Base-by-base conservation (phyloP, 1,284 basidiomycete genomes). In the Testicularia cyperi region DNA sequence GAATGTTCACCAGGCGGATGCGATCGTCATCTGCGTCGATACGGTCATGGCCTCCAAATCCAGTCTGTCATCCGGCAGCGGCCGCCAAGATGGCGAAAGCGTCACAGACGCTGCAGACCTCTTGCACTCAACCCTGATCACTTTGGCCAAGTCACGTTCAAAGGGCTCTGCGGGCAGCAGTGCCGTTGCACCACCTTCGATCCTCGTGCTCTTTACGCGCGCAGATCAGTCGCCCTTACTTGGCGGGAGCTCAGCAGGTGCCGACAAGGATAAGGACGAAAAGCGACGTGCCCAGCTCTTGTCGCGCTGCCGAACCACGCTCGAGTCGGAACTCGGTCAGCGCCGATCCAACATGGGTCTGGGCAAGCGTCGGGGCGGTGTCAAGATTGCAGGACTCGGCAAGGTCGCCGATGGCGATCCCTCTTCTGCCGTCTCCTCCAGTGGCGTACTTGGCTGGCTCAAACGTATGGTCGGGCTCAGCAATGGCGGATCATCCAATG, bases 21-120 rank as follows among this genome's bases (percentile, higher is more conserved):
- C 52, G 7, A 22, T 75, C 14, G 68, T 75, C 13, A 63, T 72
- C 53, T 75, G 72, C 46, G 33, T 74, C n/a, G 72, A 75, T 28
- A 61, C 72, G 12, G 54, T 60, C 25, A 60, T 47, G 31, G 69
- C 71, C 9, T 68, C 68, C 32, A 67, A 71, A 21, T 48, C 56
- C 21, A 24, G 42, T 27, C 21, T 45, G 5, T n/a, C 42, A 0
- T 27, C 36, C 5, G 15, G 10, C 13, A 15, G 19, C 16, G 38
- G 44, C 12, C 28, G 42, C 5, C 41, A 42, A 5, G 51, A 46
- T 13, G 52, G 20, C 5, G 63, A 56, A 13, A 57, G 37, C 16
- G 48, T 70, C 31, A 61, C 45, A 9, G 58, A 66, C 22, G 60
- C 54, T 8, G 57, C 48, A 15, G 68, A 70, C 16, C 43, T 64